phyloP scores from a whole-genome alignment of 1,284 basidiomycete species.

The Trametes pubescens region DNA sequence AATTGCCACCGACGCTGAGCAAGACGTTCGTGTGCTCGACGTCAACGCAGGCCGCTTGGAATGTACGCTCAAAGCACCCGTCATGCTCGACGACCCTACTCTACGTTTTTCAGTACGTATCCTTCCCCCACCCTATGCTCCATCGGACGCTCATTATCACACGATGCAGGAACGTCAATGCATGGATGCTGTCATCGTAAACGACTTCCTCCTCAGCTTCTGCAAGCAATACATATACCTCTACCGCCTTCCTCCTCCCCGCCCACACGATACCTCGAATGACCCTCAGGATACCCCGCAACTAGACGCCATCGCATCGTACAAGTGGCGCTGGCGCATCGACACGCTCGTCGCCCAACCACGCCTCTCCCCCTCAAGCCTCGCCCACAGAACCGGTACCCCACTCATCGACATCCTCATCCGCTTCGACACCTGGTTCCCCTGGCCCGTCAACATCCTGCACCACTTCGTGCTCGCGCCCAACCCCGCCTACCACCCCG shows the following conservation, averaged over 20 bases:
- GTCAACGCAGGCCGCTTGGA: slow-evolving; percentile 28
- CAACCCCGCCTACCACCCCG: slow-evolving; percentile 48
- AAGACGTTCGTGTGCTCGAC: slow-evolving; percentile 35
- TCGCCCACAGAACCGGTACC: slow-evolving; percentile 23
- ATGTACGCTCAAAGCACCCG: slow-evolving; percentile 33
- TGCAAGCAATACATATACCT: slow-evolving; percentile 41
- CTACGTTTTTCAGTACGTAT: slow-evolving; percentile 23
- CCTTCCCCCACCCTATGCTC: background rate
- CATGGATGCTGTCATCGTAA: slow-evolving; percentile 48
- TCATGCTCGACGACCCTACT: slow-evolving; percentile 36
- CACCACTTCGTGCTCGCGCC: slow-evolving; percentile 64
- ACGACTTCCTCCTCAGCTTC: slow-evolving; percentile 39
- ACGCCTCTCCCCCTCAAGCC: slow-evolving; percentile 32
- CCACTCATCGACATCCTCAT: slow-evolving; percentile 59
- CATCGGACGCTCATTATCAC: background rate
- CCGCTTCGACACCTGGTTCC: slow-evolving; percentile 66
- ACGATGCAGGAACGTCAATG: slow-evolving; percentile 37
- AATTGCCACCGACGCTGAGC: slow-evolving; percentile 32
- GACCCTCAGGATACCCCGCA: slow-evolving; percentile 25
- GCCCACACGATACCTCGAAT: slow-evolving; percentile 21
- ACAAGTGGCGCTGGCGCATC: slow-evolving; percentile 62
- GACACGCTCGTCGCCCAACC: slow-evolving; percentile 55
- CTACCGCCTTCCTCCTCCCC: slow-evolving; percentile 29
- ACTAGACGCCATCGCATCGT: slow-evolving; percentile 52
- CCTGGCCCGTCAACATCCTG: slow-evolving; percentile 73